These are phyloP conservation scores for Abrus precatorius DNA, from an alignment of 306 rosid genomes.

Conservation along the genomic window DNA sequence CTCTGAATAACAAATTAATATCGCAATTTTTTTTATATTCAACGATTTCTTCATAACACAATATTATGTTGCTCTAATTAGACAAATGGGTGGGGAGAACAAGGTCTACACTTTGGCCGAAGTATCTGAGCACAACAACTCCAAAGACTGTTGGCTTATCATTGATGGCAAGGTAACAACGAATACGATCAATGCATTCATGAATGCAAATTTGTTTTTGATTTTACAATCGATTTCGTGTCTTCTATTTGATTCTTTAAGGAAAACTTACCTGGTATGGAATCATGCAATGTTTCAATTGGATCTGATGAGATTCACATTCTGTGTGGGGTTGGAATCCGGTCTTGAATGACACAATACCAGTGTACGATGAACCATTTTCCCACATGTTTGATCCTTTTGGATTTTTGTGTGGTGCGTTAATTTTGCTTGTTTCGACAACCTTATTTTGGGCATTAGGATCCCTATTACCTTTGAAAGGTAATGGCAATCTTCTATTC, in stretches of 20 bases:
- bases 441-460: not conserved
- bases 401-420: not conserved
- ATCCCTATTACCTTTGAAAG: not conserved
- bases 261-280: not conserved
- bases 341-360: not conserved
- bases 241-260: not conserved
- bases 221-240: not conserved
- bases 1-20: not conserved
- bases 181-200: not conserved
- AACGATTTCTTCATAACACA: not conserved
- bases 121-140: conserved; percentile 61
- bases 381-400: not conserved
- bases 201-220: not conserved
- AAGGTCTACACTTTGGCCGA: conserved; percentile 64
- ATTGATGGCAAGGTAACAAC: conserved; percentile 70
- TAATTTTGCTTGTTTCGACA: not conserved
- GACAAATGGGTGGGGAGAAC: conserved; percentile 64
- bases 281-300: not conserved
- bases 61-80: conserved; percentile 23
- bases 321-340: not conserved
- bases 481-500: not conserved
- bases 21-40: not conserved
- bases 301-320: conserved; percentile 26
- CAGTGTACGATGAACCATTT: not conserved
- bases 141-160: conserved; percentile 78